Conservation (phyloP, 352 stramenopile genomes). For the Phytophthora lateralis region DNA sequence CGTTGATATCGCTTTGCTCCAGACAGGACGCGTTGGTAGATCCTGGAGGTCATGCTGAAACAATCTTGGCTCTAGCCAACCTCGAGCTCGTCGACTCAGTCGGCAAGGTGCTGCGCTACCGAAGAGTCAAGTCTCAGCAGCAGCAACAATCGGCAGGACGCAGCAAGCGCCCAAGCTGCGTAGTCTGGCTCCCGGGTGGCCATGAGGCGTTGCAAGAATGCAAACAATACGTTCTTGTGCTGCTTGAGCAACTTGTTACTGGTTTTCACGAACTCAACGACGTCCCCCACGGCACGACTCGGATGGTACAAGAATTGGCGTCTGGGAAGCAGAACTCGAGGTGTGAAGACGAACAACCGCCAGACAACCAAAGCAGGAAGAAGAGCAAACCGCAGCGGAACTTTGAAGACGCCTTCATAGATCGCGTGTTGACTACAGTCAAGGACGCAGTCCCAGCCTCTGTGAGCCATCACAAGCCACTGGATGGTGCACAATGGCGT, state of each 20-base stretch:
- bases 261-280: constrained; percentile 94
- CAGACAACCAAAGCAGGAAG: constrained; percentile 24
- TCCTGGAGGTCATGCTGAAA: constrained; percentile 74
- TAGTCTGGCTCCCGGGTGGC: constrained; percentile 90
- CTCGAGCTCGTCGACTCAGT: constrained; percentile 81
- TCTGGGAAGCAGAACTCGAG: constrained; percentile 14
- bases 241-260: constrained; percentile 94
- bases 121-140: constrained; percentile 23
- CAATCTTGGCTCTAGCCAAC: constrained; percentile 60
- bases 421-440: constrained; percentile 79
- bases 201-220: constrained; percentile 96
- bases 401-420: constrained; percentile 91
- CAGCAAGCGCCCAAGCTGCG: constrained; percentile 39
- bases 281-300: constrained; percentile 36
- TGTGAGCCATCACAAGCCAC: constrained; percentile 28
- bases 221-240: constrained; percentile 78
- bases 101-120: constrained; percentile 66
- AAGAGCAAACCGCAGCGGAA: constrained; percentile 28
- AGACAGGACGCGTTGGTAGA: constrained; percentile 88
- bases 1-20: constrained; percentile 90
- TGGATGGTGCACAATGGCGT: constrained; percentile 47
- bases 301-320: constrained; percentile 25
- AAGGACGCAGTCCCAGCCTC: constrained; percentile 39
- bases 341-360: constrained; percentile 30
- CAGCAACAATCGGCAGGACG: constrained; percentile 22